Evolutionary conservation across 2,329 filamentous ascomycete species (phyloP).

Genomic region (Monilinia polystroma): DNA sequence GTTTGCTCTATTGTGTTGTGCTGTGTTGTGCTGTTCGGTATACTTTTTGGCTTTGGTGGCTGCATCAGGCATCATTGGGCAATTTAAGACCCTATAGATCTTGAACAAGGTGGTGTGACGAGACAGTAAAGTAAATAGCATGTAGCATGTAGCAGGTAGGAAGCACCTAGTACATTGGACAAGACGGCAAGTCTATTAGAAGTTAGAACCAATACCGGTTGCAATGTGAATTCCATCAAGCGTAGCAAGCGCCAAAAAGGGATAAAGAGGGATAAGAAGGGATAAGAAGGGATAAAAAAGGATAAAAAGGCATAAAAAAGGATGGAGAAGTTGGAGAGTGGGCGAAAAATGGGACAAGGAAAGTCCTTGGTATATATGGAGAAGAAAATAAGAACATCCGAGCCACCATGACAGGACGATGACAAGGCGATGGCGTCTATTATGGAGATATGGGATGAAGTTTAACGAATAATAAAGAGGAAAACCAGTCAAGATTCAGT

Average conservation of each 20-base stretch:
- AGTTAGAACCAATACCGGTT: not conserved
- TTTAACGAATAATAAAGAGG: too few species aligned
- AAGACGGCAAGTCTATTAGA: not conserved
- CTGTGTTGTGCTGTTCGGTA: constrained; percentile 8
- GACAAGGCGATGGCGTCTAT: not conserved
- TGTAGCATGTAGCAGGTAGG: not conserved
- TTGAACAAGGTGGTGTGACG: constrained; percentile 20
- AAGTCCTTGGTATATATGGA: constrained; percentile 1
- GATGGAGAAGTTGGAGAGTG: constrained; percentile 11
- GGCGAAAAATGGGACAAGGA: constrained; percentile 10
- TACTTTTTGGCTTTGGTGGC: constrained; percentile 9
- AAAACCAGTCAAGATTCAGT: too few species aligned
- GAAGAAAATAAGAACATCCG: not conserved
- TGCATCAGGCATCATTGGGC: constrained; percentile 24
- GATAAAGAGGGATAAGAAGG: not conserved
- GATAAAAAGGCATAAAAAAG: constrained; percentile 4
- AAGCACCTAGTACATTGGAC: not conserved
- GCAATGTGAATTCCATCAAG: constrained; percentile 3
- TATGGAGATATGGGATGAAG: too few species aligned
- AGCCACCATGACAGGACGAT: too few species aligned
- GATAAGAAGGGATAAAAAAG: not conserved
- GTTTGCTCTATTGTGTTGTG: not conserved
- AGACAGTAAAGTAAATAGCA: constrained; percentile 6
- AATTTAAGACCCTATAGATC: constrained; percentile 12
- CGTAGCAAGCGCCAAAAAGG: constrained; percentile 19